Base-by-base conservation (phyloP, 345 rosid species). In the Microthlaspi erraticum region DNA sequence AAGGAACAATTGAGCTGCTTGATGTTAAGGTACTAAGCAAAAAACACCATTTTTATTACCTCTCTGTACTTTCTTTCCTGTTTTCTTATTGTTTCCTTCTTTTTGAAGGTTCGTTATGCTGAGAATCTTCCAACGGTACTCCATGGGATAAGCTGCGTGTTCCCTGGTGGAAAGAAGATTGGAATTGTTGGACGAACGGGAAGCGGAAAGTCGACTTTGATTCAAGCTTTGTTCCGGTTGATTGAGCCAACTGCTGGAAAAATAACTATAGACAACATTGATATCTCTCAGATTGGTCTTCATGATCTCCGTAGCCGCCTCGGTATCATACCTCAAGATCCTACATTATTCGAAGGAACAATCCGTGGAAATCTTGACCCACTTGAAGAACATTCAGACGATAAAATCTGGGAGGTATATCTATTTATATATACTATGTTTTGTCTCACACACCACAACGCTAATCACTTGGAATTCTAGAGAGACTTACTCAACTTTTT, bases 151-250 rank as follows among this genome's bases (percentile, higher is more conserved):
- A 81, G 80, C 74, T 86, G 97, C 70, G 66, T 78, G 58, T 95
- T 95, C 81, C 98, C 99, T 1, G 99, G 99, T 44, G 98, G 99
- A 12, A 88, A 81, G 66, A 95, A 92, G 77, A 95, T 92, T 67
- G 99, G 99, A 48, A 95, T 95, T 72, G 99, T 95, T 66, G 99
- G 99, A 55, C 83, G 99, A 66, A 95, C 99, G 4, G 99, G 99
- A 64, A 95, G 99, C 12, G 99, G 99, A 29, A 95, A 95, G 81
- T 95, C 99, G 3, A 95, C 99, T 5, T 60, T 95, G 82, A 92
- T 92, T 80, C 99, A 95, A 79, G 98, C 99, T 80, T 80, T 95
- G 68, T 95, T 95, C 74, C 84, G 99, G 70, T 79, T 95, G 73
- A 88, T 95, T 43, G 99, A 92, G 79, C 99, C 99, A 52, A 74